A percentile compares a stretch with the other conserved stretches of the same genome.
Evolutionary conservation across 257 asterid species (phyloP).

Genomic region (Penstemon eatonii): DNA sequence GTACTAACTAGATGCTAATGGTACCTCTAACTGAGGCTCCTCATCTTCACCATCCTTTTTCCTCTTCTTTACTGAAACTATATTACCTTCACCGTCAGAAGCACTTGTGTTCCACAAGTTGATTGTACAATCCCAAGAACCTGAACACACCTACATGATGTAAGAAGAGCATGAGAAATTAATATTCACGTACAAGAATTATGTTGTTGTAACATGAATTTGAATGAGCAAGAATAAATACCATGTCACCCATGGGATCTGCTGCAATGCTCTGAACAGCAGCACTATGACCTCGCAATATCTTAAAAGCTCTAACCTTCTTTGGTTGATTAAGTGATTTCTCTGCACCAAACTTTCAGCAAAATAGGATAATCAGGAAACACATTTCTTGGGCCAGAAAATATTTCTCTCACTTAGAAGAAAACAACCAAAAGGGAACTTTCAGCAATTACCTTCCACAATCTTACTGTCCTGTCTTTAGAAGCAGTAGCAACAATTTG

Average conservation of each 20-base stretch:
- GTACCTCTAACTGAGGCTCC: conserved; percentile 76
- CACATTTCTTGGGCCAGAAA: conserved; percentile 13
- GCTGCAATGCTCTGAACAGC: conserved; percentile 79
- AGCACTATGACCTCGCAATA: conserved; percentile 71
- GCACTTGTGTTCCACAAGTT: conserved; percentile 67
- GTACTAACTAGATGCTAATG: conserved; percentile 21
- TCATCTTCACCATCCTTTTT: conserved; percentile 49
- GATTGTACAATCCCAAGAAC: conserved; percentile 90
- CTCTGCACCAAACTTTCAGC: conserved; percentile 60
- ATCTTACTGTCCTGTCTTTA: conserved; percentile 73
- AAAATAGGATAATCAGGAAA: conserved; percentile 30
- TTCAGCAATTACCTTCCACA: conserved; percentile 72
- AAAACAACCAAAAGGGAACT: conserved; percentile 11
- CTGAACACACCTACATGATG: conserved; percentile 75
- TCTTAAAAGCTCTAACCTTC: conserved; percentile 55
- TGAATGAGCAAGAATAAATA: conserved; percentile 32
- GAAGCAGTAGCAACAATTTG: conserved; percentile 84
- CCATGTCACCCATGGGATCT: conserved; percentile 76
- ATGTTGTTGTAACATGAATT: conserved; percentile 1
- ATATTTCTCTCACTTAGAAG: conserved; percentile 16
- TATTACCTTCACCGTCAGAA: conserved; percentile 47
- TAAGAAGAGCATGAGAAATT: conserved; percentile 26
- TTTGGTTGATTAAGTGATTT: conserved; percentile 46
- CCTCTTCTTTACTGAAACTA: conserved; percentile 79
- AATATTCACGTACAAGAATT: conserved; percentile 2